These are phyloP conservation scores for Graphilbum ipis-grandicollis DNA, from an alignment of 2,329 filamentous ascomycete genomes.

Conservation along the genomic window DNA sequence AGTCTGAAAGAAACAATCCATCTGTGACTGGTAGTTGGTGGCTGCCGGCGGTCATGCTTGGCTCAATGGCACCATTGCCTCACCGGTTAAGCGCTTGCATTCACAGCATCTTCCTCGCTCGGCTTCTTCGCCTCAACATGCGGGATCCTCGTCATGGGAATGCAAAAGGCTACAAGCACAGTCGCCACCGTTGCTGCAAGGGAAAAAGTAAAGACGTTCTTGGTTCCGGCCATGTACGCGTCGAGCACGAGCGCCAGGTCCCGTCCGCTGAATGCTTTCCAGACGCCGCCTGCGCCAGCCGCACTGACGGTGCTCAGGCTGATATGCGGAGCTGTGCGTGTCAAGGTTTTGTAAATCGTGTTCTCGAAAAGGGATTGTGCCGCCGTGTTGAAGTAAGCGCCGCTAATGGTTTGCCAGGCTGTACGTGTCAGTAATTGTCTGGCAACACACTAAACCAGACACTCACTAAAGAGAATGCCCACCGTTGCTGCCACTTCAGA, in stretches of 20 bases:
- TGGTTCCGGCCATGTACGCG: background rate
- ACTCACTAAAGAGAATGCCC: background rate
- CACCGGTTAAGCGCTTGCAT: too few species aligned
- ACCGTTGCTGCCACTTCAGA: background rate
- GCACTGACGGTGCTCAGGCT: background rate
- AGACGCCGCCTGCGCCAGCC: background rate
- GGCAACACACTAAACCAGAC: too few species aligned
- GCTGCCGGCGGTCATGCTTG: too few species aligned
- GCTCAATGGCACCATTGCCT: too few species aligned
- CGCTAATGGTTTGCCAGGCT: slow-evolving; percentile 1
- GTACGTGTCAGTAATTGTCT: background rate
- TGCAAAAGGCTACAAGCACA: background rate
- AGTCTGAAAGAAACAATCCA: too few species aligned
- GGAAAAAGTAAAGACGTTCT: slow-evolving; percentile 1
- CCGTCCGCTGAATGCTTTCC: background rate
- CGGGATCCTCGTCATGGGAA: too few species aligned
- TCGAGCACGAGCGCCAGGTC: background rate
- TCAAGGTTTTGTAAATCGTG: background rate
- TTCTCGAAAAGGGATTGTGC: slow-evolving; percentile 1
- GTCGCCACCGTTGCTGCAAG: background rate
- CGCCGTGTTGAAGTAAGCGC: slow-evolving; percentile 1
- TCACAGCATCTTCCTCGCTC: too few species aligned
- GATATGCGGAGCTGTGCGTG: background rate
- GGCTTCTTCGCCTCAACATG: too few species aligned
- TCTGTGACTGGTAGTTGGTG: too few species aligned